Base-by-base conservation (phyloP, 495 filamentous ascomycete genomes). In the Chaetomium cochliodes region DNA sequence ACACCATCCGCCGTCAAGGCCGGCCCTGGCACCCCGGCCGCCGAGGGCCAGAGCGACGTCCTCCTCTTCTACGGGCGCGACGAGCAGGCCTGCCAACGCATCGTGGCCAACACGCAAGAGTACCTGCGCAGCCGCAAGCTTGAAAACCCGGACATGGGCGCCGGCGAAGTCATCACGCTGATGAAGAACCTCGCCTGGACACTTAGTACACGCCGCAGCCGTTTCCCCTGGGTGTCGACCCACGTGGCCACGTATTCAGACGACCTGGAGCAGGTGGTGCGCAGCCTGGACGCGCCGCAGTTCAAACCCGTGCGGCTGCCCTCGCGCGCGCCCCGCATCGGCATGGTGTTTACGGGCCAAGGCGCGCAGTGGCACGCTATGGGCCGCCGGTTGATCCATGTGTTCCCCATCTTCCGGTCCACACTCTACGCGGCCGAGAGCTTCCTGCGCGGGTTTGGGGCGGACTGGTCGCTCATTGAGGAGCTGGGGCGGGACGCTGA, bases 331-430 rank as follows among this genome's bases (percentile, higher is more conserved):
- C 33, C 13, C 54, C 67, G 16, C 62, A 72, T 16, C 66, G 69
- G 15, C 70, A 74, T 78, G 64, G 73, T 78, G 28, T 78, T 76
- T 58, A 78, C 70, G 0, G 76, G 76, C 6, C 76, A 78, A 54
- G 76, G 75, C 44, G 74, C 76, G 22, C 79, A 84, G 52, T 86
- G 81, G 81, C 64, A 76, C 49, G 77, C 73, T 9, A 86, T 86
- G 84, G 82, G 83, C 0, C 74, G 76, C 0, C 79, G 80, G 65
- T 73, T 84, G 33, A 37, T 12, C 33, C 33, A 37, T 12, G 33
- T 37, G 33, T 37, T 37, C 33, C 33, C 33, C 33, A 37, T 37
- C 33, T 37, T 37, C 33, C 33, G 33, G 33, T 37, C 33, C 5
- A 37, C 33, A 8, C 33, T 37, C 33, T 37, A 37, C 33, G 33